Evolutionary conservation across 1,139 yeast species (phyloP).

Genomic region (Yamadazyma siamensis): DNA sequence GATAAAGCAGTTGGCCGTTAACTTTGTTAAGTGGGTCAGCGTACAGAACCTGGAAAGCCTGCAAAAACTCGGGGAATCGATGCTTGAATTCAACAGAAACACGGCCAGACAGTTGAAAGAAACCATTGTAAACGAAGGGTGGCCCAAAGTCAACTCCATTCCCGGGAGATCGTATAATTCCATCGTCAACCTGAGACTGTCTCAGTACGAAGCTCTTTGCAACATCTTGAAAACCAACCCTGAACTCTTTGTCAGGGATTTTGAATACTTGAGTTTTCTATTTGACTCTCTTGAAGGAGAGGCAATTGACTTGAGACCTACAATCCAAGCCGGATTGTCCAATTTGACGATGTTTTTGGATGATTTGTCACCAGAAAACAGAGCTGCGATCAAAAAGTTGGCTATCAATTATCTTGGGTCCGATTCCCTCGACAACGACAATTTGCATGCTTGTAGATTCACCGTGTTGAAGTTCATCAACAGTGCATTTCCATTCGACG

Average conservation of each 20-base stretch:
- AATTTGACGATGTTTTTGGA: conserved; percentile 52
- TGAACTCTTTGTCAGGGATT: conserved; percentile 39
- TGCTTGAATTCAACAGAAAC: conserved; percentile 26
- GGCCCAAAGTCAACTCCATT: conserved; percentile 46
- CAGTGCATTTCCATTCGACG: conserved; percentile 63
- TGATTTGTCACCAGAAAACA: conserved; percentile 34
- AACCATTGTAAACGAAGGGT: conserved; percentile 52
- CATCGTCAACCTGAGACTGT: conserved; percentile 45
- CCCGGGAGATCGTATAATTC: conserved; percentile 25
- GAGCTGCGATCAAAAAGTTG: conserved; percentile 39
- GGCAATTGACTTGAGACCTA: conserved; percentile 54
- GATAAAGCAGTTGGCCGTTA: conserved; percentile 50
- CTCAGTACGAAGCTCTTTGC: conserved; percentile 78
- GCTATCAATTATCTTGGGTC: conserved; percentile 36
- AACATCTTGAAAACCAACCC: conserved; percentile 54
- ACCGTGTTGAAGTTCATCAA: conserved; percentile 66
- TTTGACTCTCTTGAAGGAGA: conserved; percentile 74
- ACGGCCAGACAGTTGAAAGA: conserved; percentile 53
- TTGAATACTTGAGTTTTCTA: conserved; percentile 59
- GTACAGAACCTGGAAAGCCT: conserved; percentile 16
- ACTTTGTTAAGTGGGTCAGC: conserved; percentile 59
- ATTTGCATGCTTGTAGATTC: conserved; percentile 46
- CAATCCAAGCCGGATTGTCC: conserved; percentile 72
- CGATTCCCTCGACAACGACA: conserved; percentile 20
- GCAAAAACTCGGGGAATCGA: conserved; percentile 15